Evolutionary conservation across 148 eudicot species (phyloP), one percentile per base, ranked within the genome.

Genomic region (Amaranthus palmeri): DNA sequence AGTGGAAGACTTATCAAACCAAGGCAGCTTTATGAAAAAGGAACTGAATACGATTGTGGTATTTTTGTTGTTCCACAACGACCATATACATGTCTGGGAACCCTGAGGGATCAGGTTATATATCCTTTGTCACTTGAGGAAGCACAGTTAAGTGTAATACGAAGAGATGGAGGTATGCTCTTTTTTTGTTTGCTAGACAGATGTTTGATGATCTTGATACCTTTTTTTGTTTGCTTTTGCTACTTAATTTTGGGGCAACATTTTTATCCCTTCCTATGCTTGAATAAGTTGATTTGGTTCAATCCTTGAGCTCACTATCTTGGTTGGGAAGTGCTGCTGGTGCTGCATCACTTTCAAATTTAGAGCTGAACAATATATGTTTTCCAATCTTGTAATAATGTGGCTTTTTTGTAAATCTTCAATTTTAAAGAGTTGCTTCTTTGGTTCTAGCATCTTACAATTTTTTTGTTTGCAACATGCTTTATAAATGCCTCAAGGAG

Each of bases 41-140:
- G 85, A 52, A 72, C 80, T 77, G 86, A 83, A 70, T 86, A 80
- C 44, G 80, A 85, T 65, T 85, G 91, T 79, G 89, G 91, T 40
- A 78, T 93, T 64, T 93, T 93, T 75, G 92, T 89, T 84, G 86
- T 93, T 73, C 97, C 97, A 42, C 98, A 93, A 75, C 81, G 86
- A 55, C 98, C 97, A 48, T 93, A 93, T 77, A 93, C 98, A 42
- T 93, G 98, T 86, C 80, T 93, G 60, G 98, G 98, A 77, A 86
- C 92, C 50, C 84, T 91, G 68, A 83, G 98, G 67, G 98, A 93
- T 88, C 98, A 93, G 80, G 82, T 93, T 69, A 93, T 93, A 70
- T 93, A 93, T 75, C 98, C 97, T 68, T 88, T 93, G 65, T 93
- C 98, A 4, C 66, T 46, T 60, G 83, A 78, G 57, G 97, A 89